Conservation (phyloP, 768 basidiomycete genomes). For the Trichaptum fuscoviolaceum region DNA sequence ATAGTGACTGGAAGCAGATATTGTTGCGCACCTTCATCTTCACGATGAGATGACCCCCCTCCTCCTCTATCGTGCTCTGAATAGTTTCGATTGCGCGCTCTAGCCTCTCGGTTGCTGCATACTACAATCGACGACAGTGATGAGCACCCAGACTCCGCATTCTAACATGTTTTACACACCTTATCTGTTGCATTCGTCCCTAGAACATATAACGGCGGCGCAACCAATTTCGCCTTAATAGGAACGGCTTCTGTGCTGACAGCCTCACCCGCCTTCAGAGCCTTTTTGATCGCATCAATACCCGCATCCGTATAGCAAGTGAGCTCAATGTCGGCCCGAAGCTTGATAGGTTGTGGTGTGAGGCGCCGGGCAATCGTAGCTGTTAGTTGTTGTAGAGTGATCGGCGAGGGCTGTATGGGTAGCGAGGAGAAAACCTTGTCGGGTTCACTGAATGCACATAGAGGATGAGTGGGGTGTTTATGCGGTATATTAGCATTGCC, state of each 20-base stretch:
- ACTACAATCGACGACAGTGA: conserved; percentile 32
- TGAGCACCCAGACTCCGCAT: background rate
- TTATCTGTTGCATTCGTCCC: conserved; percentile 98
- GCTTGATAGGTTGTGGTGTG: conserved; percentile 97
- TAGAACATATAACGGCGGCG: conserved; percentile 93
- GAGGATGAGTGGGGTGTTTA: conserved; percentile 1
- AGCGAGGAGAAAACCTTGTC: conserved; percentile 80
- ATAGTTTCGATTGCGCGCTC: conserved; percentile 93
- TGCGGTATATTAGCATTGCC: background rate
- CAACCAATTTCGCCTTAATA: conserved; percentile 95
- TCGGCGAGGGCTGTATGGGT: conserved; percentile 45
- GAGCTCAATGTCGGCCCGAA: conserved; percentile 95
- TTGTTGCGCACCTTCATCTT: conserved; percentile 83
- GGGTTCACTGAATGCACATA: conserved; percentile 43
- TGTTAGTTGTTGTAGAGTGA: conserved; percentile 60
- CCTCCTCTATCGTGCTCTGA: conserved; percentile 73
- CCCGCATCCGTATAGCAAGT: conserved; percentile 95
- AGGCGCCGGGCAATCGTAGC: conserved; percentile 89
- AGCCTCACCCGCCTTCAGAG: conserved; percentile 82
- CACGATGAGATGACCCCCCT: conserved; percentile 81
- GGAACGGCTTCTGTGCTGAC: conserved; percentile 87
- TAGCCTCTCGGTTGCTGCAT: conserved; percentile 85
- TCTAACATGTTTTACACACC: conserved; percentile 32
- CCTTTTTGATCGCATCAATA: conserved; percentile 94
- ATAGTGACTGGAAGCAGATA: background rate